phyloP scores from a whole-genome alignment of 768 basidiomycete genomes.

The Termitomyces bulborhizus region DNA sequence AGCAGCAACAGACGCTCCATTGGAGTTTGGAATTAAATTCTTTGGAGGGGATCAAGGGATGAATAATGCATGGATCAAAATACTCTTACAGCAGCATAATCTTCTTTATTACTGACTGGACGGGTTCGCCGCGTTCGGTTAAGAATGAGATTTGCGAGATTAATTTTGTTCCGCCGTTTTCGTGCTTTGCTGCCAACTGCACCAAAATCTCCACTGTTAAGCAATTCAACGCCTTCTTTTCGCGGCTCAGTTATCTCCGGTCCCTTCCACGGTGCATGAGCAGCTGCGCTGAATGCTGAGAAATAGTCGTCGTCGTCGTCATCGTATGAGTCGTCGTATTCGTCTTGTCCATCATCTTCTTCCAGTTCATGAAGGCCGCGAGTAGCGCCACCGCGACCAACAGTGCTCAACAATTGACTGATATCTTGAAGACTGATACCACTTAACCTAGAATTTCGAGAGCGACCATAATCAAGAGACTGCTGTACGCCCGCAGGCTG shows the following conservation, averaged over 20 bases:
- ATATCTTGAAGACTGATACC: slow-evolving; percentile 27
- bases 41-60: slow-evolving; percentile 20
- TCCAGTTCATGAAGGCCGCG: slow-evolving; percentile 1
- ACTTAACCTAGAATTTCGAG: slow-evolving; percentile 17
- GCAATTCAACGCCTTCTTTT: slow-evolving; percentile 54
- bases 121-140: slow-evolving; percentile 32
- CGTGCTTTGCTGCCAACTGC: slow-evolving; percentile 46
- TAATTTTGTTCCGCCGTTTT: slow-evolving; percentile 33
- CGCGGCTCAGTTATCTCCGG: slow-evolving; percentile 48
- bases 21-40: slow-evolving; percentile 73
- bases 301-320: slow-evolving; percentile 36
- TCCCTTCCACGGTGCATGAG: slow-evolving; percentile 19
- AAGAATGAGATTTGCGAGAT: slow-evolving; percentile 43
- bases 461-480: neutral
- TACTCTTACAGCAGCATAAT: slow-evolving; percentile 43
- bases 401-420: slow-evolving; percentile 20
- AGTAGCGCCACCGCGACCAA: neutral
- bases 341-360: slow-evolving; percentile 15
- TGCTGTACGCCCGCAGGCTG: slow-evolving; percentile 20
- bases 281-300: slow-evolving; percentile 19
- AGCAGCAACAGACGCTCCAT: slow-evolving; percentile 72
- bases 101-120: slow-evolving; percentile 39
- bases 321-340: slow-evolving; percentile 21
- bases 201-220: slow-evolving; percentile 79
- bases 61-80: neutral